Evolutionary conservation across 1,284 basidiomycete species (phyloP).

Genomic region (Trametes hirsuta): DNA sequence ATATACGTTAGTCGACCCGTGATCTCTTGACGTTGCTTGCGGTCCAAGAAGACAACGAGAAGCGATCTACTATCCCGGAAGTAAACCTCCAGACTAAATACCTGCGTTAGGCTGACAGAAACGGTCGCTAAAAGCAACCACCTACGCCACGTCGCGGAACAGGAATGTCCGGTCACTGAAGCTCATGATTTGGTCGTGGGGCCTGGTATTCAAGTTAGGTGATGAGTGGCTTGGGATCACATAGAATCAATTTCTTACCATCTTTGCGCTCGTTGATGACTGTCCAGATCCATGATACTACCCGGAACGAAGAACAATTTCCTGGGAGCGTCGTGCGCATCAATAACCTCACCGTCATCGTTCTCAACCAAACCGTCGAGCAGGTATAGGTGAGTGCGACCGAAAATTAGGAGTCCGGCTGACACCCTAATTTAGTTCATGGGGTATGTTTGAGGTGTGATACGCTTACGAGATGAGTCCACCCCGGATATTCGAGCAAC

Average conservation of each 20-base stretch:
- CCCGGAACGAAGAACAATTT: slow-evolving; percentile 85
- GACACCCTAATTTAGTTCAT: background rate
- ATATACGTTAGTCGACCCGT: slow-evolving; percentile 62
- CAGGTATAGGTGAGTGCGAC: slow-evolving; percentile 86
- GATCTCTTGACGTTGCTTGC: slow-evolving; percentile 64
- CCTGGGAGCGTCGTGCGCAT: slow-evolving; percentile 84
- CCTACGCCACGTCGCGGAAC: slow-evolving; percentile 89
- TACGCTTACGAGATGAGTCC: slow-evolving; percentile 79
- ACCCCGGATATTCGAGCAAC: slow-evolving; percentile 87
- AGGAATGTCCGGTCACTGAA: slow-evolving; percentile 85
- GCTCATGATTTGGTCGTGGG: slow-evolving; percentile 77
- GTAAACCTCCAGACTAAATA: slow-evolving; percentile 79
- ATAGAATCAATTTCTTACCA: slow-evolving; percentile 54
- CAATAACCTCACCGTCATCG: slow-evolving; percentile 86
- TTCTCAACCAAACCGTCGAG: slow-evolving; percentile 92
- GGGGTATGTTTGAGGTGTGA: background rate
- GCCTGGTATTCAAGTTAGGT: slow-evolving; percentile 49
- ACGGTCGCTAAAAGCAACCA: slow-evolving; percentile 20
- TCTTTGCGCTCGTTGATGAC: slow-evolving; percentile 75
- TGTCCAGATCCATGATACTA: slow-evolving; percentile 78
- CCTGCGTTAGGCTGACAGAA: background rate
- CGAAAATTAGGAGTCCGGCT: slow-evolving; percentile 90
- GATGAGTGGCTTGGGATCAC: background rate
- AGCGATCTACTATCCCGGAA: slow-evolving; percentile 88
- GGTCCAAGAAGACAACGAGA: slow-evolving; percentile 77